These are phyloP conservation scores for Trichoderma sp. DNA, from an alignment of 2,329 filamentous ascomycete genomes.

Conservation along the genomic window DNA sequence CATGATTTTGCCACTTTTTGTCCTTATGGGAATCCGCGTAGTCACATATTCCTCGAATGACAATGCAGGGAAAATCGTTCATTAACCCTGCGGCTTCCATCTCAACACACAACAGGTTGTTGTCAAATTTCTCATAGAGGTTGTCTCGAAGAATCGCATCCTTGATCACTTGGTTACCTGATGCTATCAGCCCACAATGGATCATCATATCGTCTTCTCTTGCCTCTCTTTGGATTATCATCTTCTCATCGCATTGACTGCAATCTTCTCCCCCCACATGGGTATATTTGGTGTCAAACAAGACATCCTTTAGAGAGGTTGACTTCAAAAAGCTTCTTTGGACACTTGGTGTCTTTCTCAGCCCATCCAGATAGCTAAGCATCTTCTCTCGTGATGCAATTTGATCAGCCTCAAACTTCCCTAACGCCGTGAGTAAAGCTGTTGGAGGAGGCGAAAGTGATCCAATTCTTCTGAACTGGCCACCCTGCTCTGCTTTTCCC, in stretches of 20 bases:
- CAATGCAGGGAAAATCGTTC: constrained; percentile 32
- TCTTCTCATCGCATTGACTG: background rate
- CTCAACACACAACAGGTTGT: constrained; percentile 27
- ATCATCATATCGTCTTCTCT: background rate
- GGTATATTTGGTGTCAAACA: background rate
- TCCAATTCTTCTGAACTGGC: background rate
- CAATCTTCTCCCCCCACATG: background rate
- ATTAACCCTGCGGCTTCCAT: constrained; percentile 33
- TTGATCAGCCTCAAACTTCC: constrained; percentile 2
- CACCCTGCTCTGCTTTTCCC: constrained; percentile 6
- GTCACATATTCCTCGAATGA: constrained; percentile 41
- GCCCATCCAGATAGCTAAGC: background rate
- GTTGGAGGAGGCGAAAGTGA: constrained; percentile 4
- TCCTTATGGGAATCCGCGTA: constrained; percentile 41
- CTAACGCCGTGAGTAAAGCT: constrained; percentile 2
- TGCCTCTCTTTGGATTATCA: background rate
- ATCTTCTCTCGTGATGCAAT: background rate
- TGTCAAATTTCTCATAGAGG: constrained; percentile 22
- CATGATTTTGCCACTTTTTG: constrained; percentile 37
- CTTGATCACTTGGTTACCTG: constrained; percentile 37
- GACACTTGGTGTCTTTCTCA: background rate
- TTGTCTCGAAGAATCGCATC: constrained; percentile 31
- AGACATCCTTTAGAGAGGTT: background rate
- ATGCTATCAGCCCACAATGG: constrained; percentile 30
- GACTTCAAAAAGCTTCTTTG: background rate